Evolutionary conservation across 768 basidiomycete genomes (phyloP), one percentile per base, ranked within the genome.

Genomic region (Gelatoporia subvermispora): DNA sequence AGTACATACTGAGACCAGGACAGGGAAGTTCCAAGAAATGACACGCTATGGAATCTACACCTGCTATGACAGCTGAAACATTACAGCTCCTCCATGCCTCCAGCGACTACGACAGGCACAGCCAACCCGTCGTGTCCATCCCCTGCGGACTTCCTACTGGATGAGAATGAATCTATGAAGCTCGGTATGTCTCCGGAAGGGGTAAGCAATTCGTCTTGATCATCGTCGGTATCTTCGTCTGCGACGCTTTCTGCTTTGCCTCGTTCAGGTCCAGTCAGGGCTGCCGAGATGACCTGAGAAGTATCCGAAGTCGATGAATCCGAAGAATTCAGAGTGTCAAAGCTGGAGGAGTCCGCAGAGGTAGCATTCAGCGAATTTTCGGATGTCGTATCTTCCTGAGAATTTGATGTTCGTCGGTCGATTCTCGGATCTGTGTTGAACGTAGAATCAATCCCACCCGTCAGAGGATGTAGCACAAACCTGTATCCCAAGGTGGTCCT

Each of bases 211-310:
- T 53, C 55, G 5, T 34, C 47, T 38, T 21, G 22, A 9, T 48
- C 47, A 2, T 53, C 52, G 31, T 51, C 52, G 2, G 47, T 41
- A 3, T 51, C 54, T 1, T 45, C 48, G 17, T 45, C 47, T 16
- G 28, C 20, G 9, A 24, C 42, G 23, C n/a, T n/a, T n/a, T 23
- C 22, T n/a, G 25, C 35, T 11, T n/a, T n/a, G 7, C 3, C 24
- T 2, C 20, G 22, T 2, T 10, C 48, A 16, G 17, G 17, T 8
- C 20, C 18, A 44, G 37, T 7, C 11, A n/a, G 36, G 8, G n/a
- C n/a, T 38, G 17, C 36, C 11, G 36, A 39, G n/a, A n/a, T n/a
- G n/a, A n/a, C n/a, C n/a, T n/a, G n/a, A n/a, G n/a, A n/a, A n/a
- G n/a, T n/a, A n/a, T n/a, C n/a, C n/a, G n/a, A n/a, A n/a, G n/a